Evolutionary conservation across 2,329 filamentous ascomycete species (phyloP).

Genomic region (Fusarium denticulatum): DNA sequence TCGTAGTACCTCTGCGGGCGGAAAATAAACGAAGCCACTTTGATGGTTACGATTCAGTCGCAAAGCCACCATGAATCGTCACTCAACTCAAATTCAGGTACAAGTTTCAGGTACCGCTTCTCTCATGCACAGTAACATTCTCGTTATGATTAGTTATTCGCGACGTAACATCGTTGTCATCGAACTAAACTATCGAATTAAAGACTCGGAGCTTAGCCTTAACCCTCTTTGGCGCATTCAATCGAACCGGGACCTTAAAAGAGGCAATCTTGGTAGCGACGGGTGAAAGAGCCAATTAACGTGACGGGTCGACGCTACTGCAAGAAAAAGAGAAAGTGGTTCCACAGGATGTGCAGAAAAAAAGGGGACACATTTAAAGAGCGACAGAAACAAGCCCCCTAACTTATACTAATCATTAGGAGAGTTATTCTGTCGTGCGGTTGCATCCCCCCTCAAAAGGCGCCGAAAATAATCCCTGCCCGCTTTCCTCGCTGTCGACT

Average conservation of each 20-base stretch:
- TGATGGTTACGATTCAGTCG: neutral
- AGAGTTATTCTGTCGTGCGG: neutral
- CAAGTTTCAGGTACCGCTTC: neutral
- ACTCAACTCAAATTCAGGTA: neutral
- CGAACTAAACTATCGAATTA: conserved; percentile 1
- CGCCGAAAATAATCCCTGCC: neutral
- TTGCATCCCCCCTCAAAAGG: neutral
- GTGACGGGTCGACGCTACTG: neutral
- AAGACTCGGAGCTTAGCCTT: conserved; percentile 5
- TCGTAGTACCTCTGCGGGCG: neutral
- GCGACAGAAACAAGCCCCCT: neutral
- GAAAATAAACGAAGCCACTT: conserved; percentile 1
- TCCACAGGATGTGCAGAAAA: conserved; percentile 4
- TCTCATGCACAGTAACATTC: neutral
- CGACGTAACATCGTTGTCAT: conserved; percentile 6
- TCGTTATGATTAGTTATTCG: neutral
- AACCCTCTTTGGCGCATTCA: neutral
- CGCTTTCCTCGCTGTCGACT: conserved; percentile 3
- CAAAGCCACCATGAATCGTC: conserved; percentile 2
- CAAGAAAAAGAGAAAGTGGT: neutral
- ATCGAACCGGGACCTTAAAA: neutral
- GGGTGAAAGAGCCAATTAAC: conserved; percentile 18
- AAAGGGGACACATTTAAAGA: conserved; percentile 10
- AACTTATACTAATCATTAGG: fast-evolving
- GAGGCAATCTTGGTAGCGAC: conserved; percentile 9